Evolutionary conservation across 2,329 filamentous ascomycete species (phyloP).

Genomic region (Arthrocladium fulminans): DNA sequence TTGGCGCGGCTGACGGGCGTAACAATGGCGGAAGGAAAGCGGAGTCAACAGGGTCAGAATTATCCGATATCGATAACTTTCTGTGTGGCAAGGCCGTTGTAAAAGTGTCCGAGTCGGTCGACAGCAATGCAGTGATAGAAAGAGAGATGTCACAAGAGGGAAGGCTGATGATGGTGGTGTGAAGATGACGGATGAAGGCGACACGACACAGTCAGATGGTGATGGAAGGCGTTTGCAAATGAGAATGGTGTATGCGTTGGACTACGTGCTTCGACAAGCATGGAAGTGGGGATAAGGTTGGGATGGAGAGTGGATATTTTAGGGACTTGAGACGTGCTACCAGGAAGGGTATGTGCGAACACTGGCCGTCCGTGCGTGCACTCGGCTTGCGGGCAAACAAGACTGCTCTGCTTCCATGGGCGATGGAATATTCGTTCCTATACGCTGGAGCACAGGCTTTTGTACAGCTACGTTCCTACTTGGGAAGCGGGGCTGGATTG

Average conservation of each 20-base stretch:
- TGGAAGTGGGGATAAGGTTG: background rate
- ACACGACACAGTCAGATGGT: background rate
- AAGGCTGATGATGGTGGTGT: background rate
- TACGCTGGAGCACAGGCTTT: background rate
- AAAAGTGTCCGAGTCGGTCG: background rate
- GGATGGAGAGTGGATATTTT: background rate
- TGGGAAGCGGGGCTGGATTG: constrained; percentile 1
- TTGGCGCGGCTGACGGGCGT: constrained; percentile 4
- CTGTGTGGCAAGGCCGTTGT: background rate
- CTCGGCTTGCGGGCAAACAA: background rate
- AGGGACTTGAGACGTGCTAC: background rate
- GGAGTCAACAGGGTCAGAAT: background rate
- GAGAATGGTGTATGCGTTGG: background rate
- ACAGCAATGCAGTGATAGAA: background rate
- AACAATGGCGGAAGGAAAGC: background rate
- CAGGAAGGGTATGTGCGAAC: background rate
- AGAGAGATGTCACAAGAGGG: background rate
- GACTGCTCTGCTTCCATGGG: background rate
- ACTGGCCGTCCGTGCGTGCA: constrained; percentile 1
- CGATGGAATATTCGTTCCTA: background rate
- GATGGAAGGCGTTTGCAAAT: background rate
- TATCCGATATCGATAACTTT: background rate
- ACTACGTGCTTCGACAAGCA: constrained; percentile 1
- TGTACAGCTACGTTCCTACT: background rate
- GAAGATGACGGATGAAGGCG: background rate